Conservation (phyloP, 345 rosid species). For the Durio zibethinus region DNA sequence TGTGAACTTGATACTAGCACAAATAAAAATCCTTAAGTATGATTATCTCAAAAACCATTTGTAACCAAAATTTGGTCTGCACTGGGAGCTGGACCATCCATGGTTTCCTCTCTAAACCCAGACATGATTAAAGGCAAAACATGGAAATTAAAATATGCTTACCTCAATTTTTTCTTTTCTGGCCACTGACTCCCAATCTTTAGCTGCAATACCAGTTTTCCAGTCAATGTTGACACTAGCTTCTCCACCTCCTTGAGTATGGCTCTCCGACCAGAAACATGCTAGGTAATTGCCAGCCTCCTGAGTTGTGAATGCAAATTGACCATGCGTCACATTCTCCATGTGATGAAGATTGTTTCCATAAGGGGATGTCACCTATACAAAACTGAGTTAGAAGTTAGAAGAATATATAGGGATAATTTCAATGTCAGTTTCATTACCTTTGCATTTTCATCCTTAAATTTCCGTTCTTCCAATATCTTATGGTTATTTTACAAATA, state of each 20-base stretch:
- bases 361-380: conserved; percentile 80
- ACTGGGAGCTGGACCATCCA: not conserved
- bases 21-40: not conserved
- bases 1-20: not conserved
- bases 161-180: conserved; percentile 88
- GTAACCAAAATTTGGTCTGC: not conserved
- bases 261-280: conserved; percentile 63
- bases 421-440: not conserved
- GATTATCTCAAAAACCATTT: not conserved
- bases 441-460: not conserved
- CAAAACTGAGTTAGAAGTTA: not conserved
- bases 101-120: not conserved
- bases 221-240: conserved; percentile 72
- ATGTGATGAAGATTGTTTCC: conserved; percentile 66
- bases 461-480: not conserved
- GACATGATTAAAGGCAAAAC: not conserved
- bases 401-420: not conserved
- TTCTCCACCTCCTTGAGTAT: conserved; percentile 27
- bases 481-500: not conserved
- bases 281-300: conserved; percentile 82
- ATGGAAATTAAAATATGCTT: not conserved
- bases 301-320: conserved; percentile 83
- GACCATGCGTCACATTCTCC: conserved; percentile 77
- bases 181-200: conserved; percentile 97
- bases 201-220: conserved; percentile 86